Base-by-base conservation (phyloP, 129 eudicot species). In the Pittosporum tobira region DNA sequence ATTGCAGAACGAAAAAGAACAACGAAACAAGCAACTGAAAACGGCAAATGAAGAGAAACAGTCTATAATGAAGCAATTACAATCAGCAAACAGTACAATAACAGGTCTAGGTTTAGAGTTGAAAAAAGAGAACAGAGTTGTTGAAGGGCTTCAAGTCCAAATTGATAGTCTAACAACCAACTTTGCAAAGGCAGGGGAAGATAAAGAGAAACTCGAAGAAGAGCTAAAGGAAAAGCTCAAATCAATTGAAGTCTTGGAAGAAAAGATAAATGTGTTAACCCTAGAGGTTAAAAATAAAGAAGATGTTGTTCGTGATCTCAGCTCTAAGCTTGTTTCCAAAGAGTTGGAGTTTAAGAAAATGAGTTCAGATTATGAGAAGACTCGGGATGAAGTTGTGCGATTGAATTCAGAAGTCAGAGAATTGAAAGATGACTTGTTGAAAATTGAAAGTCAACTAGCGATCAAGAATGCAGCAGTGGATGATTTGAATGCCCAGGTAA, bases 201-300 rank as follows among this genome's bases (percentile, higher is more conserved):
- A 80, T 47, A 86, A 83, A 37, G 63, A 60, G 50, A 79, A 71
- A 34, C 78, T 86, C 28, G 78, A 83, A 75, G 75, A 69, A 36
- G 68, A 71, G 69, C 59, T 86, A 48, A 71, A 74, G 66, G 83
- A 83, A 54, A 86, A 86, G 65, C 49, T 80, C 21, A 70, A 75
- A 26, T 66, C 77, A 12, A 46, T 86, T 45, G 72, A 74, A 56
- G 75, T 52, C 46, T 66, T 91, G 71, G 82, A 83, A 73, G 94
- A 78, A 63, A 68, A 71, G 51, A 68, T 83, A 71, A 74, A 42
- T 65, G 68, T 77, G 66, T 82, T 87, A 29, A 79, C 63, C 18
- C 59, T 45, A 6, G 99, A 93, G 62, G 74, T 87, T 45, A 79
- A 77, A 45, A 79, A 70, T 60, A 93, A 87, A 75, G 94, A 84